phyloP scores from a whole-genome alignment of 1,284 basidiomycete species.

The Boletus putidus region DNA sequence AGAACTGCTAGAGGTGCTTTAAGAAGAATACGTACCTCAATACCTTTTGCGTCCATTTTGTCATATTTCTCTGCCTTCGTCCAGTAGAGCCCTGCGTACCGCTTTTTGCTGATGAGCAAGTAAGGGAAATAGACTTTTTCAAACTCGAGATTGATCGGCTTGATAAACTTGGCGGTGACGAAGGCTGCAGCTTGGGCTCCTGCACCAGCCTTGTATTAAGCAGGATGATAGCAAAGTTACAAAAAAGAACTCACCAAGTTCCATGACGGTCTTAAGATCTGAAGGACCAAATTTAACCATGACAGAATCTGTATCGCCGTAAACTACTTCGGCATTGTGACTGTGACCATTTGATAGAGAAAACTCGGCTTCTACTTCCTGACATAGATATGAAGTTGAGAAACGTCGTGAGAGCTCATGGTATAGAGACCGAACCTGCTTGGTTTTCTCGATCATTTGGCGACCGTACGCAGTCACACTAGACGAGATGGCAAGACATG shows the following conservation, averaged over 20 bases:
- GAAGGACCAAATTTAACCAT: constrained; percentile 94
- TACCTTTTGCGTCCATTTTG: constrained; percentile 99
- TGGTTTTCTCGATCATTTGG: constrained; percentile 97
- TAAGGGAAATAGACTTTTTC: constrained; percentile 99
- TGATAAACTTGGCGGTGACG: constrained; percentile 89
- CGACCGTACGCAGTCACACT: constrained; percentile 92
- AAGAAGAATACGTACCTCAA: constrained; percentile 65
- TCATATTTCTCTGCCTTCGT: constrained; percentile 91
- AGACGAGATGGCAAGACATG: constrained; percentile 91
- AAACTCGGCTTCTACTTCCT: constrained; percentile 90
- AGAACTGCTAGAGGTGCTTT: background rate
- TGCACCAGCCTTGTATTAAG: constrained; percentile 34
- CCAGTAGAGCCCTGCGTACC: constrained; percentile 97
- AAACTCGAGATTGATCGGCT: constrained; percentile 96
- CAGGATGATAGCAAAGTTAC: background rate
- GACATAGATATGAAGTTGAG: background rate
- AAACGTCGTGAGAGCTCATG: background rate
- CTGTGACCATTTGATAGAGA: constrained; percentile 81
- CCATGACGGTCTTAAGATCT: constrained; percentile 85
- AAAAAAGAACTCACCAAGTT: constrained; percentile 58
- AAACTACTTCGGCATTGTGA: constrained; percentile 89
- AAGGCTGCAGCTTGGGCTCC: constrained; percentile 92
- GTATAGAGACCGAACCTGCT: constrained; percentile 54
- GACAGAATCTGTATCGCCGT: constrained; percentile 97
- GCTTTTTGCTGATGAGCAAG: constrained; percentile 94